Percentiles rank a stretch among this genome's conserved stretches.
These are phyloP conservation scores for Pythium oligandrum DNA, from an alignment of 352 stramenopile genomes.

Conservation along the genomic window DNA sequence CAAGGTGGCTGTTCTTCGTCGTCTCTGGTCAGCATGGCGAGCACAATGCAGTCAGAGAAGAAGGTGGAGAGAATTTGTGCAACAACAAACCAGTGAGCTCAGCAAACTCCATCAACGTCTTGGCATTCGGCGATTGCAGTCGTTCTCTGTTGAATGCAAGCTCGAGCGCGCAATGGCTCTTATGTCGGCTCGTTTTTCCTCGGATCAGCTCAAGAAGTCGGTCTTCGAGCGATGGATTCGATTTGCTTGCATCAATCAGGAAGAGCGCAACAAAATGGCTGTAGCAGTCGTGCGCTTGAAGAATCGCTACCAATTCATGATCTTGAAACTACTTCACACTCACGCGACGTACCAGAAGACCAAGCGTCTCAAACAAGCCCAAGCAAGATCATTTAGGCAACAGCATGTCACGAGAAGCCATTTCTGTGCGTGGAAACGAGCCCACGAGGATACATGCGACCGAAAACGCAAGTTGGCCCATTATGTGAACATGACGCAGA, in stretches of 20 bases:
- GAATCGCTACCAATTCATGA: constrained; percentile 7
- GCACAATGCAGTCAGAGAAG: too few species aligned
- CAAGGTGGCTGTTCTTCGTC: not conserved
- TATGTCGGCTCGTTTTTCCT: constrained; percentile 10
- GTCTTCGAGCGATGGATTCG: constrained; percentile 15
- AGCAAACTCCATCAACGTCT: not conserved
- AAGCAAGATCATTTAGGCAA: too few species aligned
- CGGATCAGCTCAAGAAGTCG: constrained; percentile 12
- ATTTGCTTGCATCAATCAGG: constrained; percentile 7
- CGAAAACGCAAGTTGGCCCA: constrained; percentile 20
- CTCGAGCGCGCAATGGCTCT: constrained; percentile 12
- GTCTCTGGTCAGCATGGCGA: too few species aligned
- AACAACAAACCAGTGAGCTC: too few species aligned
- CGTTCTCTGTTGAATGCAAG: constrained; percentile 9
- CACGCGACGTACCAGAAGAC: not conserved
- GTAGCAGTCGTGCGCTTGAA: constrained; percentile 8
- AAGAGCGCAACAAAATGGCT: constrained; percentile 15
- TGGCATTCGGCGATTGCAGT: constrained; percentile 9
- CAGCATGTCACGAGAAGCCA: too few species aligned
- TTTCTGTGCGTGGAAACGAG: constrained; percentile 24
- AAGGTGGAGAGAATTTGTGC: too few species aligned
- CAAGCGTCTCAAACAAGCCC: not conserved
- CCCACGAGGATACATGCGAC: not conserved
- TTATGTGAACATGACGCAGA: constrained; percentile 35
- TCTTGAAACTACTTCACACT: not conserved